Evolutionary conservation across 1,139 yeast species (phyloP).

Genomic region (Taphrina confusa): DNA sequence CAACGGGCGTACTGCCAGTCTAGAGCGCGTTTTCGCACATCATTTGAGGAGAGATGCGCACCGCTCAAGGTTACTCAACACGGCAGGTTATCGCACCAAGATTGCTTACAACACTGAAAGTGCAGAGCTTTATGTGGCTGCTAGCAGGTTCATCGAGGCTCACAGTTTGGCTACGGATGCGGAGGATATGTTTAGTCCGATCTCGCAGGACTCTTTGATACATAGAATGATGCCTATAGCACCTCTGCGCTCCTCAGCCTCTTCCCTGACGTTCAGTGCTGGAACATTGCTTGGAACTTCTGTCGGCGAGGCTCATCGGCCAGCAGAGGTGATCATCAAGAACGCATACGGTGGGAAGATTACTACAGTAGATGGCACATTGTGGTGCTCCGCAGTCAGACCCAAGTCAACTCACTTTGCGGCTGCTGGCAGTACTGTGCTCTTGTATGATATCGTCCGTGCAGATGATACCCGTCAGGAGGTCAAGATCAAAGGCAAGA

Average conservation of each 20-base stretch:
- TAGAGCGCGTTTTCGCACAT: neutral
- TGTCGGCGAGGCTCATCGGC: slow-evolving; percentile 10
- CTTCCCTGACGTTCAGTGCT: slow-evolving; percentile 9
- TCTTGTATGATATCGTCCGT: neutral
- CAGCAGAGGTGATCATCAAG: slow-evolving; percentile 15
- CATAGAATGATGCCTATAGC: slow-evolving; percentile 6
- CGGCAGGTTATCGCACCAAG: neutral
- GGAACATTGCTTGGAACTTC: slow-evolving; percentile 9
- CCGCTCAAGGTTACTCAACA: neutral
- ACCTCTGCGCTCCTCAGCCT: neutral
- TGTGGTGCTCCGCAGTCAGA: slow-evolving; percentile 19
- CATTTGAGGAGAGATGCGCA: neutral
- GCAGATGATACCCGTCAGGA: neutral
- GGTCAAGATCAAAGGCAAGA: slow-evolving; percentile 16
- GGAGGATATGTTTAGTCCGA: neutral
- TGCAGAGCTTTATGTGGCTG: slow-evolving; percentile 5
- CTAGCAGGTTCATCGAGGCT: neutral
- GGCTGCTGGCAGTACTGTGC: slow-evolving; percentile 6
- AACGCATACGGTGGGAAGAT: slow-evolving; percentile 6
- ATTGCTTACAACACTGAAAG: slow-evolving; percentile 5
- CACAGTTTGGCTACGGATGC: neutral
- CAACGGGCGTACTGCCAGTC: neutral
- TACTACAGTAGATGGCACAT: slow-evolving; percentile 7
- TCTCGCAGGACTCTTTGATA: neutral
- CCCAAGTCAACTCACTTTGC: neutral